These are phyloP conservation scores for Gossypium davidsonii DNA, from an alignment of 441 rosid genomes.

Conservation along the genomic window DNA sequence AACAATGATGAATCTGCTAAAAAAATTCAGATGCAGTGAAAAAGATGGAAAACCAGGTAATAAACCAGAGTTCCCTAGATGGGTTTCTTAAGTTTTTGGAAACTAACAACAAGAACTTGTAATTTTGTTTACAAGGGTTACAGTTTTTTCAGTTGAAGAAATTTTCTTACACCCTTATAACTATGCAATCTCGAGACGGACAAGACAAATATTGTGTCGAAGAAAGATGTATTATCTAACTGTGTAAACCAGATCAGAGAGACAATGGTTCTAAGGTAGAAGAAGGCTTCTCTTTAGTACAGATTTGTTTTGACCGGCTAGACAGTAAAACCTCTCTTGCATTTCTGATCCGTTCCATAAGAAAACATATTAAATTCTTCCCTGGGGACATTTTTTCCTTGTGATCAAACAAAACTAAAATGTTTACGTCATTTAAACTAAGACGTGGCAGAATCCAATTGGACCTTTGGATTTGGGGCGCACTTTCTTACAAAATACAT, in stretches of 20 bases:
- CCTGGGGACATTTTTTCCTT: not conserved
- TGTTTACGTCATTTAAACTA: not conserved
- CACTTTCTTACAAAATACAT: not conserved
- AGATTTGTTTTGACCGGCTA: constrained; percentile 11
- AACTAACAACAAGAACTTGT: not conserved
- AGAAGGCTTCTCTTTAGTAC: not conserved
- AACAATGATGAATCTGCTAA: not conserved
- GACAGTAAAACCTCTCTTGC: not conserved
- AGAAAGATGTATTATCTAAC: not conserved
- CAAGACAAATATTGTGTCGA: not conserved
- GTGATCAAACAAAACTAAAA: not conserved
- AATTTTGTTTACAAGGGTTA: not conserved
- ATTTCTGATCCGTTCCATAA: not conserved
- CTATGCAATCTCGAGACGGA: not conserved
- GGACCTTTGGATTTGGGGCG: not conserved
- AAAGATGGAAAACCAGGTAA: not conserved
- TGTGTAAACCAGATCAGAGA: not conserved
- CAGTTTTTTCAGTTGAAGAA: not conserved
- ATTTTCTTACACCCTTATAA: not conserved
- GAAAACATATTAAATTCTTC: not conserved
- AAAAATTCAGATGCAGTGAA: not conserved
- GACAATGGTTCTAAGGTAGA: not conserved
- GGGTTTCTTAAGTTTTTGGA: constrained; percentile 7
- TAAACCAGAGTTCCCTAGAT: constrained; percentile 11
- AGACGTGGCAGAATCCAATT: not conserved